Conservation (phyloP, 2,329 filamentous ascomycete species). For the Ceratocystis albifundus region DNA sequence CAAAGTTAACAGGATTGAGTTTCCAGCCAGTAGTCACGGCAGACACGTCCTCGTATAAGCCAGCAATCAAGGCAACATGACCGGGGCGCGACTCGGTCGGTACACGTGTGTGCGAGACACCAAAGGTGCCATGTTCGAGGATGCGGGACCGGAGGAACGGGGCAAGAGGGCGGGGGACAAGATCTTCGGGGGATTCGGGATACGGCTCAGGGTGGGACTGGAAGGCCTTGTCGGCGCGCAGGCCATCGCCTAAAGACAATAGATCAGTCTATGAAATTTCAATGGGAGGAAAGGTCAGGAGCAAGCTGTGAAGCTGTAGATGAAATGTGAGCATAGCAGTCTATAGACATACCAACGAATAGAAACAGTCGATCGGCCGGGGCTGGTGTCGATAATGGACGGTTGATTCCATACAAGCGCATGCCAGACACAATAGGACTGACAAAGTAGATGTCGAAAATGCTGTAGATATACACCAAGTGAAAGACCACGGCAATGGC, state of each 20-base stretch:
- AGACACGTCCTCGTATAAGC: constrained; percentile 94
- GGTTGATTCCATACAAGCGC: constrained; percentile 63
- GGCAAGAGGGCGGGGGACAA: constrained; percentile 67
- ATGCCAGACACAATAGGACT: constrained; percentile 95
- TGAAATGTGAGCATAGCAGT: neutral
- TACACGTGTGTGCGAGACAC: constrained; percentile 91
- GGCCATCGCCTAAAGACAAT: constrained; percentile 56
- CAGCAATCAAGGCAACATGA: constrained; percentile 92
- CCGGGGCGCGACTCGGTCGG: constrained; percentile 93
- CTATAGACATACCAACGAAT: constrained; percentile 59
- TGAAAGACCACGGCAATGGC: constrained; percentile 86
- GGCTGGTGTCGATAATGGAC: constrained; percentile 47
- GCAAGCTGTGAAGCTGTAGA: neutral
- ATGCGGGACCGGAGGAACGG: constrained; percentile 85
- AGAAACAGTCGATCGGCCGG: constrained; percentile 85
- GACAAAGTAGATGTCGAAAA: constrained; percentile 98
- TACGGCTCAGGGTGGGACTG: constrained; percentile 86
- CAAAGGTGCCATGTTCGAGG: constrained; percentile 83
- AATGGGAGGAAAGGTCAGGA: neutral
- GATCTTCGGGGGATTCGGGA: constrained; percentile 50
- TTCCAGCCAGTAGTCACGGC: constrained; percentile 98
- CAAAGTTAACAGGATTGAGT: constrained; percentile 93
- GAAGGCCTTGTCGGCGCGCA: constrained; percentile 96
- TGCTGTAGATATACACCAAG: constrained; percentile 83
- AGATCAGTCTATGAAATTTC: neutral